Percentiles rank a stretch among this genome's conserved stretches.
Conservation (phyloP, 305 asterid genomes). For the Fraxinus ornus region DNA sequence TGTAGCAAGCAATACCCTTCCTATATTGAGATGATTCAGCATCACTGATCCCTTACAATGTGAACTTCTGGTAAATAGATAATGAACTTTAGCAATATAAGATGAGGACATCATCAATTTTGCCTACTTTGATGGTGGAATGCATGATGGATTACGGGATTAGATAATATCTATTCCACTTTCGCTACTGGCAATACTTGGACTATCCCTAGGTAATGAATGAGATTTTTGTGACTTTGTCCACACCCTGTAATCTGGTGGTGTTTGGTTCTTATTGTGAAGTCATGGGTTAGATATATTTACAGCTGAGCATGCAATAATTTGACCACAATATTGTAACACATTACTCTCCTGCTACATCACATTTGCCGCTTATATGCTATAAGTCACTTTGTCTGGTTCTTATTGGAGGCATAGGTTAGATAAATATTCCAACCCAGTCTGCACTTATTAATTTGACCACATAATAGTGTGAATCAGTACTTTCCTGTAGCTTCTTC, state of each 20-base stretch:
- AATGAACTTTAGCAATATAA: neutral
- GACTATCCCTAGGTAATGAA: neutral
- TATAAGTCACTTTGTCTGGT: neutral
- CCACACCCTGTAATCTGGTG: neutral
- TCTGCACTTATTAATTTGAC: neutral
- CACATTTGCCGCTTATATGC: neutral
- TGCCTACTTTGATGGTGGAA: neutral
- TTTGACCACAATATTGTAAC: neutral
- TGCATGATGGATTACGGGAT: neutral
- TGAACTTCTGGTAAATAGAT: neutral
- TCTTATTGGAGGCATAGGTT: neutral
- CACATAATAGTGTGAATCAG: neutral
- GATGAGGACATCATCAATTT: neutral
- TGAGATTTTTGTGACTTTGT: neutral
- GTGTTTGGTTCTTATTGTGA: neutral
- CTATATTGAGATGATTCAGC: neutral
- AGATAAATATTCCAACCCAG: neutral
- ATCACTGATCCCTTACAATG: neutral
- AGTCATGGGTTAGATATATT: neutral
- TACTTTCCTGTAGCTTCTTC: neutral
- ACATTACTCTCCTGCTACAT: neutral
- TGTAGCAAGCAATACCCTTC: neutral
- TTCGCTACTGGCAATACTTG: neutral
- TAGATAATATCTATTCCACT: neutral
- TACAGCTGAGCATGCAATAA: neutral